These are phyloP conservation scores for Pichia rugopelliculosa DNA, from an alignment of 805 yeast species.

Conservation along the genomic window DNA sequence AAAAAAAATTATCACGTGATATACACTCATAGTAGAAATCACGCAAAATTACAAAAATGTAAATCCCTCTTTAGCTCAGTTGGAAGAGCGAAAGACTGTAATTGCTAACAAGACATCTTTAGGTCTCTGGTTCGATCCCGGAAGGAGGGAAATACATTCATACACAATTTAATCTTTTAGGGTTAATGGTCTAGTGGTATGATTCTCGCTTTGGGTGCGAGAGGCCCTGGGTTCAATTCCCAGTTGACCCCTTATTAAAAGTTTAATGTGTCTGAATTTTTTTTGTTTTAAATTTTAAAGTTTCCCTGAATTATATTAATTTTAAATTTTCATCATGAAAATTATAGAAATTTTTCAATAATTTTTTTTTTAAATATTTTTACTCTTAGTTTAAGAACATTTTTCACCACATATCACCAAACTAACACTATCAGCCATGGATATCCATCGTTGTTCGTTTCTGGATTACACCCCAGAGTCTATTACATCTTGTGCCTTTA, in stretches of 20 bases:
- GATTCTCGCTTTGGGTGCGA: slow-evolving; percentile 51
- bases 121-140: slow-evolving; percentile 19
- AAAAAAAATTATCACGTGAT: no score
- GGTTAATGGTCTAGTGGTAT: slow-evolving; percentile 46
- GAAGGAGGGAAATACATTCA: slow-evolving; percentile 11
- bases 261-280: not conserved
- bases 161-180: no score
- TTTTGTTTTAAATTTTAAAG: not conserved
- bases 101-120: slow-evolving; percentile 13
- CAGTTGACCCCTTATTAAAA: slow-evolving; percentile 28
- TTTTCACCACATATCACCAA: not conserved
- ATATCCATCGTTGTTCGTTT: slow-evolving; percentile 85
- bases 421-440: slow-evolving; percentile 33
- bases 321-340: not conserved
- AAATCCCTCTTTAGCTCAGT: slow-evolving; percentile 20
- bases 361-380: not conserved
- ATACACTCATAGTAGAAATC: not conserved
- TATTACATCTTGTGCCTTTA: slow-evolving; percentile 74
- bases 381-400: not conserved
- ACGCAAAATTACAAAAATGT: not conserved
- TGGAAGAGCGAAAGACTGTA: slow-evolving; percentile 21
- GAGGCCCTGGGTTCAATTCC: slow-evolving; percentile 53
- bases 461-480: slow-evolving; percentile 83
- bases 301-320: not conserved
- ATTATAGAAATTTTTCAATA: not conserved